Percentiles rank a stretch among this genome's conserved stretches.
Conservation (phyloP, 768 basidiomycete genomes). For the Asterophora lycoperdoides region DNA sequence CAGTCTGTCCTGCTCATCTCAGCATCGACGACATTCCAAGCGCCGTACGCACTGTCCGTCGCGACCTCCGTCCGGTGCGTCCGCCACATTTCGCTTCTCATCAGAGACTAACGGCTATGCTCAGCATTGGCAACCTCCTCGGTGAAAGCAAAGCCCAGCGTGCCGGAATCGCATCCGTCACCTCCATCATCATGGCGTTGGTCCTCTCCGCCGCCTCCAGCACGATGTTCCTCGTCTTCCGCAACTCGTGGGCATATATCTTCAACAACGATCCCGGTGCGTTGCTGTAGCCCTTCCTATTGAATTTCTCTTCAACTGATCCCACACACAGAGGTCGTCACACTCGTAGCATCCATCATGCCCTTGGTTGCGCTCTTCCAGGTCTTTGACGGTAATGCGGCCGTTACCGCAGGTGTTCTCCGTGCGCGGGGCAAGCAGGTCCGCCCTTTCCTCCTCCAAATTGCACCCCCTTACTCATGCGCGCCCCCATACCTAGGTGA, state of each 20-base stretch:
- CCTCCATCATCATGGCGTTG: constrained; percentile 63
- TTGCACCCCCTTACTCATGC: background rate
- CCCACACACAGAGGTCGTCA: constrained; percentile 42
- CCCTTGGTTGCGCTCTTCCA: constrained; percentile 79
- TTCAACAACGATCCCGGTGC: constrained; percentile 69
- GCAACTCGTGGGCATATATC: constrained; percentile 63
- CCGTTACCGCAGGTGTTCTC: constrained; percentile 71
- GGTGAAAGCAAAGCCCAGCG: constrained; percentile 75
- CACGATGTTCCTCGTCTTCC: constrained; percentile 52
- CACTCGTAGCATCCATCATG: constrained; percentile 61
- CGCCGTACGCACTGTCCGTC: constrained; percentile 77
- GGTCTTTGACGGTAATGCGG: constrained; percentile 75
- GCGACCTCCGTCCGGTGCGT: constrained; percentile 80
- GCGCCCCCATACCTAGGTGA: constrained; percentile 36
- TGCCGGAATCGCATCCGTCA: constrained; percentile 63
- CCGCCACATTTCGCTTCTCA: background rate
- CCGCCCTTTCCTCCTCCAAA: constrained; percentile 1
- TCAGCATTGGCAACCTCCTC: constrained; percentile 82
- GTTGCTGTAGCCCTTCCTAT: constrained; percentile 13
- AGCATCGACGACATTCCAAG: constrained; percentile 74
- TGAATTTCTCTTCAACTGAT: background rate
- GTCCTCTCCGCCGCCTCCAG: constrained; percentile 62
- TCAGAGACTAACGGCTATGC: background rate
- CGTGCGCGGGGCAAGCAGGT: constrained; percentile 80
- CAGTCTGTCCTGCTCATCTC: constrained; percentile 84